Conservation (phyloP, 257 asterid species). For the Solanum chilense region DNA sequence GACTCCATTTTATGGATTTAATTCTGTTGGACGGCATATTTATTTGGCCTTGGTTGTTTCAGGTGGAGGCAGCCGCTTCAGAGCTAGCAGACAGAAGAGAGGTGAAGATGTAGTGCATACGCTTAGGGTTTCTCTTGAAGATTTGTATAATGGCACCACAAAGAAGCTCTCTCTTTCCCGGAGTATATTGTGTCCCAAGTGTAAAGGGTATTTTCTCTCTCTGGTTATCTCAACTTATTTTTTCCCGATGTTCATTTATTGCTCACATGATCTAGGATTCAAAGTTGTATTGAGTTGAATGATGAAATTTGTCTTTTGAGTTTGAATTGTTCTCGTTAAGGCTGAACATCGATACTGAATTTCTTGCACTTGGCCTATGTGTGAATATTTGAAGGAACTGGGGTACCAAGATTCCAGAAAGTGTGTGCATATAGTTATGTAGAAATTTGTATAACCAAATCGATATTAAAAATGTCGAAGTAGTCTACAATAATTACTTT, state of each 20-base stretch:
- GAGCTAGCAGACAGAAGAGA: conserved; percentile 10
- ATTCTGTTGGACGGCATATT: neutral
- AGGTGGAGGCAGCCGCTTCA: conserved; percentile 19
- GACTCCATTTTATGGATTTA: neutral
- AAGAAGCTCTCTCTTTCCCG: conserved; percentile 35
- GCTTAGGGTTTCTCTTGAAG: conserved; percentile 38
- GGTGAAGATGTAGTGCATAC: conserved; percentile 44
- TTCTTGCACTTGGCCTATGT: neutral
- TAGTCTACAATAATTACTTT: neutral
- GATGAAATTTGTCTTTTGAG: neutral
- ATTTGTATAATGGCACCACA: conserved; percentile 40
- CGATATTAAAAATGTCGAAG: neutral
- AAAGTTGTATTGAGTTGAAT: neutral
- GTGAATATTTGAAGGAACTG: neutral
- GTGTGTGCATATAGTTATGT: neutral
- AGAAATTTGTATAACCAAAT: neutral
- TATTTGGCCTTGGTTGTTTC: neutral
- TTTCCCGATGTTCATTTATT: neutral
- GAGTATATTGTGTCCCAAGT: conserved; percentile 32
- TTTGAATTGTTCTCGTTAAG: neutral
- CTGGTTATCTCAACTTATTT: neutral
- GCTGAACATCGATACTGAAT: neutral
- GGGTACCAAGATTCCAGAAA: neutral
- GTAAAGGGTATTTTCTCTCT: conserved; percentile 35
- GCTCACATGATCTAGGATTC: neutral